Conservation (phyloP, 805 yeast genomes). For the Diddensiella santjacobensis region DNA sequence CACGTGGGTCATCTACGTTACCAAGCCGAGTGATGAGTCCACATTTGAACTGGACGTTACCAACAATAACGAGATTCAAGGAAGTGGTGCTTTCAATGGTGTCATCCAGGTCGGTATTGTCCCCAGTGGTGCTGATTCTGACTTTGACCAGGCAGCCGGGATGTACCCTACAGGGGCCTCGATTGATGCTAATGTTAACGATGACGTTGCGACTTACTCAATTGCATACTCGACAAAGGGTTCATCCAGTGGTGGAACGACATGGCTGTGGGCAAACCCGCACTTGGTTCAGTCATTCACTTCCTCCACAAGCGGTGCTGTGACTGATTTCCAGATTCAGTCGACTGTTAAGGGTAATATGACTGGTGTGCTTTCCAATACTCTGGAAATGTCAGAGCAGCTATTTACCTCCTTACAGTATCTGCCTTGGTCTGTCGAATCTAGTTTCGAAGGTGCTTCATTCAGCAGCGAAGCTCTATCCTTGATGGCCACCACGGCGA, state of each 20-base stretch:
- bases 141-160: conserved; percentile 68
- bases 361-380: conserved; percentile 35
- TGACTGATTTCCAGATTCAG: conserved; percentile 37
- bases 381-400: conserved; percentile 33
- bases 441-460: conserved; percentile 41
- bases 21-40: conserved; percentile 33
- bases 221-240: conserved; percentile 51
- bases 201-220: conserved; percentile 47
- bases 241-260: conserved; percentile 39
- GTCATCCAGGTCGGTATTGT: conserved; percentile 59
- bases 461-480: conserved; percentile 38
- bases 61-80: conserved; percentile 37
- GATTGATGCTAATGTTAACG: conserved; percentile 44
- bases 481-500: conserved; percentile 46
- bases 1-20: conserved; percentile 52
- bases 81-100: conserved; percentile 32
- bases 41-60: conserved; percentile 34
- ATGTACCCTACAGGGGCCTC: conserved; percentile 51
- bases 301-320: conserved; percentile 28
- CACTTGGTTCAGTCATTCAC: conserved; percentile 54
- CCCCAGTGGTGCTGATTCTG: conserved; percentile 29
- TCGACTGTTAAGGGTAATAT: conserved; percentile 47
- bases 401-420: conserved; percentile 46
- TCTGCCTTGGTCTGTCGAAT: conserved; percentile 53
- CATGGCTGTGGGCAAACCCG: conserved; percentile 60